Base-by-base conservation (phyloP, 805 yeast species). In the Ascoidea tarda region DNA sequence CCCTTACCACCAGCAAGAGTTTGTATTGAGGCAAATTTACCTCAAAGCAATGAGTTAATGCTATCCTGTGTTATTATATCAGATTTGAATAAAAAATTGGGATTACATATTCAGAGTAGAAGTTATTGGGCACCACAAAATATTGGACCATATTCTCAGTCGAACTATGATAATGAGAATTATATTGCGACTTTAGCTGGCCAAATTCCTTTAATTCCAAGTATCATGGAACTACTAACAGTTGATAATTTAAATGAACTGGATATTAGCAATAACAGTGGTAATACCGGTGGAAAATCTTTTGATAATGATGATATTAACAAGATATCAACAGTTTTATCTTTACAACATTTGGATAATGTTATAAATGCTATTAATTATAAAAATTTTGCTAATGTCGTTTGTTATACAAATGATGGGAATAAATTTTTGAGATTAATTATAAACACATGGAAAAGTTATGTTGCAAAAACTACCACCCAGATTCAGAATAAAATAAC, bases 41-140 rank as follows among this genome's bases (percentile, higher is more conserved):
- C 80, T 0, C 50, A 57, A 1, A 63, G 65, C 0, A 50, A 52
- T 28, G 60, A 64, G 5, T 62, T 82, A 5, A 84, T 79, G 59
- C 62, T 90, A 6, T 86, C 96, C 0, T 80, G 84, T 14, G 69
- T 76, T 12, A 75, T 76, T 0, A 60, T 80, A 1, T 47, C 1
- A 51, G 51, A 21, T 16, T 56, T 63, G 42, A 48, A 32, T 0
- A 58, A 58, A 8, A 84, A 84, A 58, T 69, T 68, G 33, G 96
- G 98, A 0, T 69, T 91, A 14, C 98, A 93, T 62, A 88, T 93
- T 6, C 91, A 93, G 60, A 89, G 97, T 1, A 74, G 90, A 54
- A 89, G 97, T 46, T 90, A 86, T 64, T 93, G 99, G 99, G 98
- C 97, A 0, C 99, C 99, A 0, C 91, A 96, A 45, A 93, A 93